Evolutionary conservation across 202 grass and related monocot genomes (phyloP).

Genomic region (Brachypodium distachyon): DNA sequence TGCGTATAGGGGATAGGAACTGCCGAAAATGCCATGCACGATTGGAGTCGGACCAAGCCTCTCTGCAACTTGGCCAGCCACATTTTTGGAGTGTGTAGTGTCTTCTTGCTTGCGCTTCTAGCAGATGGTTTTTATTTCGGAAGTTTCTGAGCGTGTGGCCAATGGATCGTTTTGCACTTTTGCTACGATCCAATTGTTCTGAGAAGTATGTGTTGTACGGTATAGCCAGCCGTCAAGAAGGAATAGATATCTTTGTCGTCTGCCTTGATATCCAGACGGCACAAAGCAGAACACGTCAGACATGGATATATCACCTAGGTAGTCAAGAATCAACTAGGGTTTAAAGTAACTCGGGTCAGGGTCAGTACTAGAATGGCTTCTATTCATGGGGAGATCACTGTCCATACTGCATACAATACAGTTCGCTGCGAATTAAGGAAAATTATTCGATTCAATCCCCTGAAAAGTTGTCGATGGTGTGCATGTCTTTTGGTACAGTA

Average conservation of each 20-base stretch:
- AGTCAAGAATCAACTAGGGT: neutral
- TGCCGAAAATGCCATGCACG: constrained; percentile 23
- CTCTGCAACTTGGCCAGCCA: constrained; percentile 16
- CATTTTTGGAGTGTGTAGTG: constrained; percentile 19
- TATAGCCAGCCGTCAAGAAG: constrained; percentile 1
- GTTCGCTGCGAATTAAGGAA: neutral
- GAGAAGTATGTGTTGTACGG: constrained; percentile 12
- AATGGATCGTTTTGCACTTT: neutral
- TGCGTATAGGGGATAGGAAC: constrained; percentile 24
- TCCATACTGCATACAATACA: neutral
- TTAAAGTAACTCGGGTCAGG: neutral
- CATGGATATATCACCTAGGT: neutral
- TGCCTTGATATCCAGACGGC: neutral
- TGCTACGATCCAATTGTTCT: constrained; percentile 3
- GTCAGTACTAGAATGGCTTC: neutral
- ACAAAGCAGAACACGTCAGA: neutral
- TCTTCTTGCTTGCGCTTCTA: constrained; percentile 19
- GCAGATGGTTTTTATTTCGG: constrained; percentile 11
- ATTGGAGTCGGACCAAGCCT: neutral
- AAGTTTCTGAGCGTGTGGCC: constrained; percentile 10
- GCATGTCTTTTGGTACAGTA: neutral
- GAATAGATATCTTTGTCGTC: constrained; percentile 24
- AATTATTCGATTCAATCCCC: neutral
- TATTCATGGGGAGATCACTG: neutral
- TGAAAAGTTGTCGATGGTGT: neutral